Evolutionary conservation across 805 yeast species (phyloP).

Genomic region (Myxozyma nipponensis): DNA sequence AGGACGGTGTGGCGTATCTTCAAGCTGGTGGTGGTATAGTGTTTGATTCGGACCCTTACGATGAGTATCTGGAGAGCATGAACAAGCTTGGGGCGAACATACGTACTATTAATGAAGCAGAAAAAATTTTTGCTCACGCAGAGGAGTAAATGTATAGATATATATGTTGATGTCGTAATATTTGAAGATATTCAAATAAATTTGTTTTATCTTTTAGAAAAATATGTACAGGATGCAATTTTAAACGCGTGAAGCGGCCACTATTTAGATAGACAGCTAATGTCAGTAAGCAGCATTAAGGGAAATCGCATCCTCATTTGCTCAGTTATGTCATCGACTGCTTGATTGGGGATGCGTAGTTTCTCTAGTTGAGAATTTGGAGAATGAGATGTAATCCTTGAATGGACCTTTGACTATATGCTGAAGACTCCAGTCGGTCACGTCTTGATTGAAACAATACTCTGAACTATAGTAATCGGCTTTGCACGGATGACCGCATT

Average conservation of each 20-base stretch:
- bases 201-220: too few species aligned
- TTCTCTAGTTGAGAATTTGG: too few species aligned
- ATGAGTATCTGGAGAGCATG: slow-evolving; percentile 93
- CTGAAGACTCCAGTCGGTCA: not conserved
- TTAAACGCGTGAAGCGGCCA: too few species aligned
- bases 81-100: slow-evolving; percentile 95
- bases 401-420: not conserved
- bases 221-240: too few species aligned
- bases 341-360: too few species aligned
- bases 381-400: not conserved
- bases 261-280: not conserved
- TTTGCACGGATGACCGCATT: not conserved
- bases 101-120: slow-evolving; percentile 88
- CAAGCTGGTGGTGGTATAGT: slow-evolving; percentile 99
- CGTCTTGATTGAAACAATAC: not conserved
- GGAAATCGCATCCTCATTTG: too few species aligned
- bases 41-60: slow-evolving; percentile 88
- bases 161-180: too few species aligned
- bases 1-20: slow-evolving; percentile 82
- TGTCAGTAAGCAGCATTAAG: not conserved
- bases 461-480: not conserved
- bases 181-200: too few species aligned
- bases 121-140: slow-evolving; percentile 54
- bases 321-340: too few species aligned
- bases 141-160: not conserved